Conservation (phyloP, 441 rosid species). For the Iberis amara region DNA sequence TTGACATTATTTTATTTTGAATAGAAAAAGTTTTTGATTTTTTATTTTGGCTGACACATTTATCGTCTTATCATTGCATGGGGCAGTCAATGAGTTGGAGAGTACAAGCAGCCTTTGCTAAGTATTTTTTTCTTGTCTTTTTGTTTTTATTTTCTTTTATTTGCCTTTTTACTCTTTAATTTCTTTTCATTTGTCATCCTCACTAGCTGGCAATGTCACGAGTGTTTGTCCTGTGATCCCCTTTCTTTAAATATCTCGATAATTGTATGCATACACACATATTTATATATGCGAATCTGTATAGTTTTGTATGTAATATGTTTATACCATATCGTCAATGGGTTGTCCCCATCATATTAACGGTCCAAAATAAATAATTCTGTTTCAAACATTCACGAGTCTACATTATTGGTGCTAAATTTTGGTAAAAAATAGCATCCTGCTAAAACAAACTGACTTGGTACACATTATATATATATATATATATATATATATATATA, state of each 20-base stretch:
- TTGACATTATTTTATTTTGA: background rate
- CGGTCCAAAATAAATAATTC: constrained; percentile 26
- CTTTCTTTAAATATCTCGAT: constrained; percentile 32
- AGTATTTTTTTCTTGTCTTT: constrained; percentile 34
- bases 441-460: too few relatives aligned
- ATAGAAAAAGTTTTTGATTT: constrained; percentile 3
- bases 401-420: too few relatives aligned
- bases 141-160: constrained; percentile 39
- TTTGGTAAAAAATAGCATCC: too few relatives aligned
- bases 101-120: constrained; percentile 39
- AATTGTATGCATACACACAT: constrained; percentile 12
- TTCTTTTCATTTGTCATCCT: constrained; percentile 34
- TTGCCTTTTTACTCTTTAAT: constrained; percentile 32
- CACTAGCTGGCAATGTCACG: constrained; percentile 41
- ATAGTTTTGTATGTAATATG: constrained; percentile 23
- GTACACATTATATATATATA: too few relatives aligned
- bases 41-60: constrained; percentile 31
- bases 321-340: constrained; percentile 25
- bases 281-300: background rate
- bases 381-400: constrained; percentile 24
- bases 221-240: constrained; percentile 37
- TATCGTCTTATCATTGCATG: constrained; percentile 40
- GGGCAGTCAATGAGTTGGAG: constrained; percentile 37
- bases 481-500: too few relatives aligned
- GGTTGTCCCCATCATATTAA: constrained; percentile 27